phyloP scores from a whole-genome alignment of 179 eudicot genomes.

The Nepenthes alata region DNA sequence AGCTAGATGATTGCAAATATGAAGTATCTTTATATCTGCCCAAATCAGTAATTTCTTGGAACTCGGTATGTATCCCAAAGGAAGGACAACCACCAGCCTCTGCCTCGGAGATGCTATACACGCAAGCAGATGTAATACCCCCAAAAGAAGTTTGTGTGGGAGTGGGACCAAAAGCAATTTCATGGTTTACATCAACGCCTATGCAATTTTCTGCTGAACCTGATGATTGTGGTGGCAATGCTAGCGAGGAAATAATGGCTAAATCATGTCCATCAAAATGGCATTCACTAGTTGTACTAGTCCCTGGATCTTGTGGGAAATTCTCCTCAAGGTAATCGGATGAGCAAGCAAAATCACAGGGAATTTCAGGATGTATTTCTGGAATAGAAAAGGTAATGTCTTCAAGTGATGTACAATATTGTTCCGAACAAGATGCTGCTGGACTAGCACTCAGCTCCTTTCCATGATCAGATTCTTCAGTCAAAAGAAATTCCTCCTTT shows the following conservation, averaged over 20 bases:
- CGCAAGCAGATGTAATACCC: constrained; percentile 14
- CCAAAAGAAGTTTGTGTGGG: constrained; percentile 21
- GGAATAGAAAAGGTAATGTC: constrained; percentile 34
- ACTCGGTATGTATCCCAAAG: constrained; percentile 2
- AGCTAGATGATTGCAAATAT: constrained; percentile 23
- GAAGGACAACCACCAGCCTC: constrained; percentile 20
- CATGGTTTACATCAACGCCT: constrained; percentile 16
- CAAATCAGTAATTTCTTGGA: constrained; percentile 15
- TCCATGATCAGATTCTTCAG: constrained; percentile 30
- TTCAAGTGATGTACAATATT: constrained; percentile 26
- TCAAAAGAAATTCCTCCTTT: constrained; percentile 30
- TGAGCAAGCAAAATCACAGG: constrained; percentile 34
- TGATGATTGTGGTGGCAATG: constrained; percentile 29
- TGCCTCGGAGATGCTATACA: constrained; percentile 17
- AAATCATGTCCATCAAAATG: constrained; percentile 24
- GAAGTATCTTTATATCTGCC: constrained; percentile 30
- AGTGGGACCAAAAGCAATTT: constrained; percentile 18
- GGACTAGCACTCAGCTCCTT: constrained; percentile 28
- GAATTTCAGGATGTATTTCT: constrained; percentile 41
- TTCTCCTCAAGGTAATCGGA: constrained; percentile 29
- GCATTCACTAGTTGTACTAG: constrained; percentile 27
- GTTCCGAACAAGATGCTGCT: constrained; percentile 29
- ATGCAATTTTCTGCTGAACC: constrained; percentile 29
- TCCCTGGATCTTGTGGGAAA: constrained; percentile 25
- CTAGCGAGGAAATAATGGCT: constrained; percentile 33